Evolutionary conservation across 1,284 basidiomycete species (phyloP).

Genomic region (Hortiboletus rubellus): DNA sequence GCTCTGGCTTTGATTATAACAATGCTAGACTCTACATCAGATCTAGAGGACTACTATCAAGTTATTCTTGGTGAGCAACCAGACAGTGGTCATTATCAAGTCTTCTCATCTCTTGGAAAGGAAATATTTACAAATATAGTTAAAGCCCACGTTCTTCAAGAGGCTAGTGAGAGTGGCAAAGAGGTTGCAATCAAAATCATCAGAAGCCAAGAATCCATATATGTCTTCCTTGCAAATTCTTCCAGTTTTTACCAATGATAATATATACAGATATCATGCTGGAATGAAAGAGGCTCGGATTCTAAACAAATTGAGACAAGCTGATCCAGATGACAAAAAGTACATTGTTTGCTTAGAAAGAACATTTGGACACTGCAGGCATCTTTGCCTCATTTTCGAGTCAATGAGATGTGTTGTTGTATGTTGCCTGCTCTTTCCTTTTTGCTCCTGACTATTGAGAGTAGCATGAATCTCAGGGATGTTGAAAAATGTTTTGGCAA

Average conservation of each 20-base stretch:
- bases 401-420: no score
- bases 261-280: conserved; percentile 80
- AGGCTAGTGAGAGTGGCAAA: conserved; percentile 59
- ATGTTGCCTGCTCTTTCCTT: no score
- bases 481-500: no score
- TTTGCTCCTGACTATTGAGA: no score
- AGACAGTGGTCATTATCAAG: conserved; percentile 92
- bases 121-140: conserved; percentile 99
- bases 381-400: no score
- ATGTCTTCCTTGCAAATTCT: conserved; percentile 35
- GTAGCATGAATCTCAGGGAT: no score
- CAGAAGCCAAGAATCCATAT: conserved; percentile 96
- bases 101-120: conserved; percentile 92
- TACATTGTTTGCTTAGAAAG: conserved; percentile 63
- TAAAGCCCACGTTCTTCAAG: conserved; percentile 81
- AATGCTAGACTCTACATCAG: conserved; percentile 73
- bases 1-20: conserved; percentile 68
- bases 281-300: conserved; percentile 93
- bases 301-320: conserved; percentile 80
- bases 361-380: no score
- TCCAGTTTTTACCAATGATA: conserved; percentile 6
- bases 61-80: conserved; percentile 93
- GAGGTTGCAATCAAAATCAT: conserved; percentile 99
- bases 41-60: conserved; percentile 94
- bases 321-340: conserved; percentile 96